A percentile compares a stretch with the other conserved stretches of the same genome.
phyloP scores from a whole-genome alignment of 805 yeast species.

The Dipodascus geniculatus region DNA sequence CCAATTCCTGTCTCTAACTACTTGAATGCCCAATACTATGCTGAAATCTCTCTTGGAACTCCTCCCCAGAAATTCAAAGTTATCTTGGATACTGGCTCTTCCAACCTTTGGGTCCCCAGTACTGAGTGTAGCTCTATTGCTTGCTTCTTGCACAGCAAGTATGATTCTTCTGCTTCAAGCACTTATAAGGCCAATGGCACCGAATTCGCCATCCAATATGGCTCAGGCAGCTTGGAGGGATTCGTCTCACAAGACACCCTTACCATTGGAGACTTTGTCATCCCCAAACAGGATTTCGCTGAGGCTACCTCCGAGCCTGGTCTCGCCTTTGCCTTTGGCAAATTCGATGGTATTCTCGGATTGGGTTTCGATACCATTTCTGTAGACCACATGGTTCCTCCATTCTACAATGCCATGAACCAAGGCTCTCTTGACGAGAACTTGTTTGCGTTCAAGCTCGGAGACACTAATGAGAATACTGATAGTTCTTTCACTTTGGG shows the following conservation, averaged over 20 bases:
- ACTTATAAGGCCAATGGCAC: slow-evolving; percentile 82
- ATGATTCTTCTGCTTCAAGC: slow-evolving; percentile 72
- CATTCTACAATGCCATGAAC: slow-evolving; percentile 78
- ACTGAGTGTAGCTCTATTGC: slow-evolving; percentile 85
- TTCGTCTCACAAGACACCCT: slow-evolving; percentile 80
- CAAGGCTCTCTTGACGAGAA: slow-evolving; percentile 74
- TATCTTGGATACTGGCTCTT: slow-evolving; percentile 89
- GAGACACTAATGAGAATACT: slow-evolving; percentile 54
- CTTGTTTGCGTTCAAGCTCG: slow-evolving; percentile 83
- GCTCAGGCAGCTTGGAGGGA: slow-evolving; percentile 89
- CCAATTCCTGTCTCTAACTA: slow-evolving; percentile 85
- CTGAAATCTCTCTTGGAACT: slow-evolving; percentile 84
- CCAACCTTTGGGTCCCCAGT: slow-evolving; percentile 95
- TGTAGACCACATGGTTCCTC: slow-evolving; percentile 84
- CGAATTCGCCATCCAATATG: slow-evolving; percentile 76
- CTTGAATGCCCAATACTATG: slow-evolving; percentile 89
- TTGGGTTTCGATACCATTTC: slow-evolving; percentile 88
- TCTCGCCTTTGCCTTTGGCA: slow-evolving; percentile 94
- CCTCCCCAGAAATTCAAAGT: slow-evolving; percentile 93
- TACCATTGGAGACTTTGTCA: slow-evolving; percentile 69
- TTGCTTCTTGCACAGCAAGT: slow-evolving; percentile 86
- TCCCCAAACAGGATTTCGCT: slow-evolving; percentile 87
- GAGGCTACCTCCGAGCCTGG: slow-evolving; percentile 98
- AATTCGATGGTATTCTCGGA: slow-evolving; percentile 96
- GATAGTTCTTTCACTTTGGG: slow-evolving; percentile 92